Evolutionary conservation across 352 stramenopile species (phyloP), one percentile per base, ranked within the genome.

Genomic region (Globisporangium solare): DNA sequence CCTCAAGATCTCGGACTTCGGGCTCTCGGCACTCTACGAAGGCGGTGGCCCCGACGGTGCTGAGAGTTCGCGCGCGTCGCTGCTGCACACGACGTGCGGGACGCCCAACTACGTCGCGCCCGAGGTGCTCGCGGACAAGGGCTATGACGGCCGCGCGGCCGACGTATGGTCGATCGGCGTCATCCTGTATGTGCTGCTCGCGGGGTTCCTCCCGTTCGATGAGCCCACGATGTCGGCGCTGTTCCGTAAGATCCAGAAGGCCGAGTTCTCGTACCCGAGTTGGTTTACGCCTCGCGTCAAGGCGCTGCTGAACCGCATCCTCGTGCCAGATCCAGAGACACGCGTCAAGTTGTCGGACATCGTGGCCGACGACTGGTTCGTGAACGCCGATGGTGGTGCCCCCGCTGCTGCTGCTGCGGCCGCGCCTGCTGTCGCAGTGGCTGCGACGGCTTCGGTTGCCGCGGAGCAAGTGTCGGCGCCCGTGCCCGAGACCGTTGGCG

Each of bases 1-100:
- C 63, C 73, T 99, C 15, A 99, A 99, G 75, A 99, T 99, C 71
- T 98, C 93, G 47, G 97, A 99, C 75, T 99, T 99, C 85, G 97
- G 97, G 47, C 79, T 99, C 10, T 99, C 92, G 20, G 92, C 96
- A 18, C 67, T 97, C 35, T 95, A 96, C 66, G 85, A 96, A 55
- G 92, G 86, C n/a, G 73, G 72, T 15, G 79, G 79, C 22, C 68
- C 74, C 8, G 82, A 94, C 31, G 88, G 84, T 17, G 71, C 81
- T 10, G 89, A 97, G 61, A 94, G 67, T 65, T 93, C 91, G 49
- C 74, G 88, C 42, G 83, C 88, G 20, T 92, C 91, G 42, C 80
- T 98, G 50, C 76, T 98, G 51, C 89, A 98, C 76, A 98, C 94
- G 61, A 98, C 92, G 66, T 98, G 95, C 63, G 95, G 95, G 43